phyloP scores from a whole-genome alignment of 768 basidiomycete genomes.

The Asterophora lycoperdoides region DNA sequence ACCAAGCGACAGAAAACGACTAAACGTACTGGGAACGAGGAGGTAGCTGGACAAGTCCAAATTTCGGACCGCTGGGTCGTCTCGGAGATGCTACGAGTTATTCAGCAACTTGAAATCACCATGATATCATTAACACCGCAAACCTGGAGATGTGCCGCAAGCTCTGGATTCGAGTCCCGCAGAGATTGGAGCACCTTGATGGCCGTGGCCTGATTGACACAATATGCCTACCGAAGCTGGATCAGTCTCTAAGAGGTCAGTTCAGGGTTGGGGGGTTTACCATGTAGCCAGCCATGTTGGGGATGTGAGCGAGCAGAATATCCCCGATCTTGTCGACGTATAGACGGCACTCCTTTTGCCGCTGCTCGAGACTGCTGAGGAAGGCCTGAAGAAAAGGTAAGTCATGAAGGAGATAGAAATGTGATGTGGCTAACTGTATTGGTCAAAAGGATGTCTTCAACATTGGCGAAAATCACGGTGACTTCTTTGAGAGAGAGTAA shows the following conservation, averaged over 20 bases:
- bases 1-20: background rate
- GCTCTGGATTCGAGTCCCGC: constrained; percentile 59
- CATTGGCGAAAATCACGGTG: constrained; percentile 84
- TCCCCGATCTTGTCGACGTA: constrained; percentile 91
- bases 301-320: constrained; percentile 69
- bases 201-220: constrained; percentile 80
- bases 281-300: constrained; percentile 77
- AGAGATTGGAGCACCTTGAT: constrained; percentile 73
- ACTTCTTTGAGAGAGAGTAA: constrained; percentile 73
- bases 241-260: background rate
- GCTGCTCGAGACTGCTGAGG: constrained; percentile 82
- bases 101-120: background rate
- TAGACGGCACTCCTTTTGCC: constrained; percentile 87
- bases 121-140: background rate
- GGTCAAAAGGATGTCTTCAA: constrained; percentile 87
- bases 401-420: background rate
- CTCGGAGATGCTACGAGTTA: constrained; percentile 56
- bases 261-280: constrained; percentile 33
- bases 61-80: constrained; percentile 72
- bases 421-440: constrained; percentile 60
- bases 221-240: constrained; percentile 64
- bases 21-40: constrained; percentile 76
- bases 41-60: constrained; percentile 89
- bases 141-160: constrained; percentile 69
- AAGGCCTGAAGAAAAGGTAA: constrained; percentile 49